Conservation (phyloP, 176 grass and related monocot species). For the Oryza nivara region DNA sequence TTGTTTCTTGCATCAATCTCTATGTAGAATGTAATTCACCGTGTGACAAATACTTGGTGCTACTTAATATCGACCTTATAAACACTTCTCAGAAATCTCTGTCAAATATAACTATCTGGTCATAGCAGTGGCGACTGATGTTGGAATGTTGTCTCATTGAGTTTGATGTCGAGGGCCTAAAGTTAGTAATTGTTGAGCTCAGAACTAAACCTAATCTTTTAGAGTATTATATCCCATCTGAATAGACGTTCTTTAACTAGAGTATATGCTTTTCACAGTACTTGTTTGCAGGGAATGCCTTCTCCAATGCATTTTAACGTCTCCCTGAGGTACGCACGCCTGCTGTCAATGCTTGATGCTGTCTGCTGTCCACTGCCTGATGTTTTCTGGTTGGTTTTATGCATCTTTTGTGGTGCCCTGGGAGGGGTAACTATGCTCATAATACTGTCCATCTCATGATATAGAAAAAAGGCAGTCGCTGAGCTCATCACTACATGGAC, state of each 20-base stretch:
- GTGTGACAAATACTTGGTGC: background rate
- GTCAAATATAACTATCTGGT: background rate
- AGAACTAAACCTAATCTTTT: background rate
- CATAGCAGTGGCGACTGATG: background rate
- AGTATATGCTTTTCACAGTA: background rate
- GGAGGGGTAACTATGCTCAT: background rate
- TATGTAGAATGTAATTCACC: background rate
- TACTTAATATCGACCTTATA: background rate
- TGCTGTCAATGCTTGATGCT: background rate
- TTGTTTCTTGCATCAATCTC: background rate
- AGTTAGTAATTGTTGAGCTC: too few species aligned
- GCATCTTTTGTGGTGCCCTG: background rate
- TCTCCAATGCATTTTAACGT: background rate
- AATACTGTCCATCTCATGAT: background rate
- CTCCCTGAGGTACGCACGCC: background rate
- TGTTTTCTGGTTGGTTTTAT: constrained; percentile 2
- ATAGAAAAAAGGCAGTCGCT: too few species aligned
- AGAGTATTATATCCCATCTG: background rate
- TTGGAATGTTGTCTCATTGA: background rate
- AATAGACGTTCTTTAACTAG: background rate
- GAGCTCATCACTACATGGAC: background rate
- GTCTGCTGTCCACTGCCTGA: background rate
- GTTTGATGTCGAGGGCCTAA: background rate
- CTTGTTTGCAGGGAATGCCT: background rate
- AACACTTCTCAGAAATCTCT: background rate